A percentile compares a stretch with the other conserved stretches of the same genome.
Evolutionary conservation across 768 basidiomycete genomes (phyloP).

Genomic region (Lactifluus piperatus): DNA sequence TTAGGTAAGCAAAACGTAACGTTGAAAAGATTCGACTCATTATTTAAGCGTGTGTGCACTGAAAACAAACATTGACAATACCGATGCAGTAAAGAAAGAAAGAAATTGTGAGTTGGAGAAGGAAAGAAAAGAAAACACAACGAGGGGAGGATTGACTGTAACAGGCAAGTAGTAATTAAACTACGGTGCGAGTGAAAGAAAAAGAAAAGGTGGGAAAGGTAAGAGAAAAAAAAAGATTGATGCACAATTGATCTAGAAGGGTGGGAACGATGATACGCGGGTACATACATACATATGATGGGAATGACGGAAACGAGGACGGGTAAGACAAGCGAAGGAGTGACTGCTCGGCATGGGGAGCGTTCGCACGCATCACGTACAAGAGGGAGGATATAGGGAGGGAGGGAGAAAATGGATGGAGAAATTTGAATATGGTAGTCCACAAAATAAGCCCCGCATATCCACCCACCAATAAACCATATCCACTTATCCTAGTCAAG

Average conservation of each 20-base stretch:
- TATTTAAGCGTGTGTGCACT: constrained; percentile 8
- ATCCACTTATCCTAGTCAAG: constrained; percentile 9
- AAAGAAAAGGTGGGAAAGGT: background rate
- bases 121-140: background rate
- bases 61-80: constrained; percentile 12
- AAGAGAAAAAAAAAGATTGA: background rate
- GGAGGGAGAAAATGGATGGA: background rate
- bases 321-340: background rate
- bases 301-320: background rate
- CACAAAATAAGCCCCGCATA: background rate
- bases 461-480: background rate
- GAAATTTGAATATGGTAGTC: background rate
- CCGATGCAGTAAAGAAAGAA: constrained; percentile 1
- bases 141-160: background rate
- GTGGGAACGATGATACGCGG: background rate
- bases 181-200: background rate
- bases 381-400: background rate
- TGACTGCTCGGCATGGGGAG: background rate
- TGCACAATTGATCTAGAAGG: background rate
- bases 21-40: background rate
- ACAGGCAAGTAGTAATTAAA: background rate
- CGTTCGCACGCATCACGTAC: background rate
- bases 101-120: constrained; percentile 8
- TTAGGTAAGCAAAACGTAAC: background rate
- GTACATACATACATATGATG: constrained; percentile 12